Conservation (phyloP, 2,329 filamentous ascomycete species). For the Fusarium armeniacum region DNA sequence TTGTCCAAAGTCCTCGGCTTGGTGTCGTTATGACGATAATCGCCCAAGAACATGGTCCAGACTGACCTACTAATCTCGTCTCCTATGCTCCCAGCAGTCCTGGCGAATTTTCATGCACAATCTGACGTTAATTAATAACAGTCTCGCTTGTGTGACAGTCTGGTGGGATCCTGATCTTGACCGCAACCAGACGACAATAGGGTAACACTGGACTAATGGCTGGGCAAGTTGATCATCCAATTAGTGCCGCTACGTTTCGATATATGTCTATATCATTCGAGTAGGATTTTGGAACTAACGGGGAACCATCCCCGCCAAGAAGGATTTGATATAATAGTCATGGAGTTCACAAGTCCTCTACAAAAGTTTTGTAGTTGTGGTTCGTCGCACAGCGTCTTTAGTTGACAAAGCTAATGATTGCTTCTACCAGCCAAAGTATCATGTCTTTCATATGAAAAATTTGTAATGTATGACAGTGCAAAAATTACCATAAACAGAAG, state of each 20-base stretch:
- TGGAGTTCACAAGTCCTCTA: neutral
- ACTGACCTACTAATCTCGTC: neutral
- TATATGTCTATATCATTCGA: neutral
- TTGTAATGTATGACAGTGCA: neutral
- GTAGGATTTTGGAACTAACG: fast-evolving
- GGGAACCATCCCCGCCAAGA: neutral
- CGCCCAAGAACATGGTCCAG: neutral
- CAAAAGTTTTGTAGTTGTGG: neutral
- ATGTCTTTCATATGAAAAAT: neutral
- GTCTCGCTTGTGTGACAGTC: neutral
- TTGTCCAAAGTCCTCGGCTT: neutral
- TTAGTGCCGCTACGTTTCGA: neutral
- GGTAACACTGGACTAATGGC: neutral
- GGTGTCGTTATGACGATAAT: neutral
- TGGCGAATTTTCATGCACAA: neutral
- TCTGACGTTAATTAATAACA: neutral
- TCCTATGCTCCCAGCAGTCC: neutral
- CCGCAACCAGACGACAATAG: neutral
- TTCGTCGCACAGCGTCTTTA: neutral
- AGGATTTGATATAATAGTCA: neutral
- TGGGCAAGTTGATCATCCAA: neutral
- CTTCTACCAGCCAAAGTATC: neutral
- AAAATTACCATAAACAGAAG: conserved; percentile 5
- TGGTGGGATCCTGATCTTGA: neutral
- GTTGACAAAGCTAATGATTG: neutral